Percentiles rank a stretch among this genome's conserved stretches.
Evolutionary conservation across 352 stramenopile species (phyloP).

Genomic region (Pythium sukuiense): DNA sequence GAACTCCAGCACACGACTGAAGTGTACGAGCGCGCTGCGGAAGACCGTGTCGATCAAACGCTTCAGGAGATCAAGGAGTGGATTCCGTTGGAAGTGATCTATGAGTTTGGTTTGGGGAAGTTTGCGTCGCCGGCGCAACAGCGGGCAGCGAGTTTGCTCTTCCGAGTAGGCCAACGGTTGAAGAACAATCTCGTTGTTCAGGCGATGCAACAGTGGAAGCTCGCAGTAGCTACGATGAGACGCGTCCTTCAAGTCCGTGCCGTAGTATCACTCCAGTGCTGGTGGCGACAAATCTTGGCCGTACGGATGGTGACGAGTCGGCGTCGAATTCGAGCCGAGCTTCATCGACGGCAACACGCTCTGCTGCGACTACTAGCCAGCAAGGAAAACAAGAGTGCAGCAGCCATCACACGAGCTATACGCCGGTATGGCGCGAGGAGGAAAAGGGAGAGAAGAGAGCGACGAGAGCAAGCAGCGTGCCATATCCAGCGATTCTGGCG

Average conservation of each 20-base stretch:
- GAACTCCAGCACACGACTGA: constrained; percentile 9
- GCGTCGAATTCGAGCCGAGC: constrained; percentile 34
- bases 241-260: constrained; percentile 17
- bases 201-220: constrained; percentile 49
- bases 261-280: constrained; percentile 47
- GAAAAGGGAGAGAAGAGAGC: constrained; percentile 4
- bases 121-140: constrained; percentile 70
- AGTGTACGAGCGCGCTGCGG: constrained; percentile 26
- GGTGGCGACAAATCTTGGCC: constrained; percentile 54
- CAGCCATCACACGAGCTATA: constrained; percentile 46
- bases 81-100: constrained; percentile 68
- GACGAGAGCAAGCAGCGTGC: constrained; percentile 28
- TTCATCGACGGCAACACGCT: constrained; percentile 42
- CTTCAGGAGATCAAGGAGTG: constrained; percentile 55
- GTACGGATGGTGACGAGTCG: constrained; percentile 27
- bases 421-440: constrained; percentile 23
- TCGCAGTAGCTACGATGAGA: constrained; percentile 24
- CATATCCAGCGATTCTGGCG: constrained; percentile 59
- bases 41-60: constrained; percentile 41
- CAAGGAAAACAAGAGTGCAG: constrained; percentile 45
- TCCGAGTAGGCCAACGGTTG: constrained; percentile 42
- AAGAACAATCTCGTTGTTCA: constrained; percentile 41
- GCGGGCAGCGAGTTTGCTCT: constrained; percentile 45
- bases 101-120: constrained; percentile 51
- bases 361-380: constrained; percentile 45